Conservation (phyloP, 2,329 filamentous ascomycete species). For the Pseudogymnoascus sp. region DNA sequence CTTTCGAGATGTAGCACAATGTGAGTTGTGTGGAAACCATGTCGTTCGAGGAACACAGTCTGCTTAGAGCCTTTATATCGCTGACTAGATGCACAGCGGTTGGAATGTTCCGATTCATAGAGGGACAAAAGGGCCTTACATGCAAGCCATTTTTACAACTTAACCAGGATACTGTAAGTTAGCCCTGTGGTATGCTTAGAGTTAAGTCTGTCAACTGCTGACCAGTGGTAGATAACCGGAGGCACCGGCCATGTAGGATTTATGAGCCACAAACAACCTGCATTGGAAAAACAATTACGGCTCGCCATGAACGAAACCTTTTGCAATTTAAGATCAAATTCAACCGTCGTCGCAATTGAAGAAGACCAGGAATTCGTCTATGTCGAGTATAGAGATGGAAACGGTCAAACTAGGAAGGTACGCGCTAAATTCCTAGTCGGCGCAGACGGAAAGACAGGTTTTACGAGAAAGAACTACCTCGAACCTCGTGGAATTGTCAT, state of each 20-base stretch:
- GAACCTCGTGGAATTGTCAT: constrained; percentile 31
- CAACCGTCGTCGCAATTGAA: not conserved
- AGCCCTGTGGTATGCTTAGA: too few species aligned
- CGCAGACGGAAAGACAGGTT: constrained; percentile 17
- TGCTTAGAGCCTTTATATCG: too few species aligned
- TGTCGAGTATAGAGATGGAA: not conserved
- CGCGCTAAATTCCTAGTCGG: constrained; percentile 13
- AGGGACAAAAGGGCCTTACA: constrained; percentile 20
- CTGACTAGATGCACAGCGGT: not conserved
- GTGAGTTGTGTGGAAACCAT: constrained; percentile 15
- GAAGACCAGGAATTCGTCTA: constrained; percentile 9
- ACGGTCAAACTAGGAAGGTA: not conserved
- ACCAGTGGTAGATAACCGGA: constrained; percentile 19
- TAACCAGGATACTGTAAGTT: constrained; percentile 18
- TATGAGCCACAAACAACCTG: constrained; percentile 28
- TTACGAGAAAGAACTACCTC: constrained; percentile 15
- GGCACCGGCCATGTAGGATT: constrained; percentile 27
- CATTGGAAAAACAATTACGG: constrained; percentile 19
- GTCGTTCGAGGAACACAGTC: not conserved
- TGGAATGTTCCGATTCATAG: constrained; percentile 21
- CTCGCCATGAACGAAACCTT: not conserved
- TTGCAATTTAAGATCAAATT: not conserved
- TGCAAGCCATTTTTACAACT: constrained; percentile 23
- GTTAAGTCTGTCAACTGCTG: too few species aligned
- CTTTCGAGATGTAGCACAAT: constrained; percentile 25